phyloP scores from a whole-genome alignment of 2,329 filamentous ascomycete genomes.

The Hypoxylon sp. region DNA sequence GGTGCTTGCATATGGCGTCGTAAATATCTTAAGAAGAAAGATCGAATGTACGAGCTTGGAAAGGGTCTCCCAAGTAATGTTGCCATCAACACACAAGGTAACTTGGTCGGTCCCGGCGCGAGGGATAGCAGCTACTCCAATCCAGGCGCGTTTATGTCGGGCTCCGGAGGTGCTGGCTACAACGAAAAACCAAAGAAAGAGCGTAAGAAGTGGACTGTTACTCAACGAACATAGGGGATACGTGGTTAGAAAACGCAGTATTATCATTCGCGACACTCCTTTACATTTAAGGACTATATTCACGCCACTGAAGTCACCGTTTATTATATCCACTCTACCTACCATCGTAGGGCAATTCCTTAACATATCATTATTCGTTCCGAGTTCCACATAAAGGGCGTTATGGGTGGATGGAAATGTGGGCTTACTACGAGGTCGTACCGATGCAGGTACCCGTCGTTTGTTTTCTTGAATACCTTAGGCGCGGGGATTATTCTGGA shows the following conservation, averaged over 20 bases:
- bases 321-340: slow-evolving; percentile 28
- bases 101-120: slow-evolving; percentile 50
- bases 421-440: slow-evolving; percentile 30
- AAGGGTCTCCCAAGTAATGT: slow-evolving; percentile 60
- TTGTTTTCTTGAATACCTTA: slow-evolving; percentile 40
- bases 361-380: slow-evolving; percentile 32
- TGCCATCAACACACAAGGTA: slow-evolving; percentile 55
- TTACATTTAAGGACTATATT: slow-evolving; percentile 17
- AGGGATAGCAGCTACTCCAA: slow-evolving; percentile 52
- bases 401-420: slow-evolving; percentile 39
- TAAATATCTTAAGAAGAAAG: slow-evolving; percentile 79
- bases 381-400: slow-evolving; percentile 39
- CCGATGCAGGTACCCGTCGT: slow-evolving; percentile 34
- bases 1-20: slow-evolving; percentile 79
- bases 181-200: slow-evolving; percentile 59
- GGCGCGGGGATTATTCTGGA: slow-evolving; percentile 39
- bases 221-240: slow-evolving; percentile 24
- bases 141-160: slow-evolving; percentile 59
- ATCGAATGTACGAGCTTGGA: slow-evolving; percentile 67
- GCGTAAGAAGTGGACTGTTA: slow-evolving; percentile 66
- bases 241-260: slow-evolving; percentile 3
- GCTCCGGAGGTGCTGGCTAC: slow-evolving; percentile 48
- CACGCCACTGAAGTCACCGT: slow-evolving; percentile 9
- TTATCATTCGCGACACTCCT: slow-evolving; percentile 35
- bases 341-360: slow-evolving; percentile 35